These are phyloP conservation scores for Daedaleopsis nitida DNA, from an alignment of 768 basidiomycete species.

Conservation along the genomic window DNA sequence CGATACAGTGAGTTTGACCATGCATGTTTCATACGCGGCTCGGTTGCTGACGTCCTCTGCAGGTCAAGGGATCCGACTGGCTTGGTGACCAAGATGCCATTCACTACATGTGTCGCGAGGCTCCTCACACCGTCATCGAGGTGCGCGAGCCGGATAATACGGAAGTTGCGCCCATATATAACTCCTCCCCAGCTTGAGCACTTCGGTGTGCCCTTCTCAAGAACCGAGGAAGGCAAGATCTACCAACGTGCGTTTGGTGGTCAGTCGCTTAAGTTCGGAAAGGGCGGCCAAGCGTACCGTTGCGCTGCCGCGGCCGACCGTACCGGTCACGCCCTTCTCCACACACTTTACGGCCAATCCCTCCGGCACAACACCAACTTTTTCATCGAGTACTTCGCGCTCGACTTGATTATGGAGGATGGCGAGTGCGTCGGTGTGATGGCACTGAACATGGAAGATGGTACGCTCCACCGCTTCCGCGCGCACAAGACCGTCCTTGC, in stretches of 20 bases:
- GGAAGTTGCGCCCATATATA: not conserved
- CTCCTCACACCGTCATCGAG: slow-evolving; percentile 91
- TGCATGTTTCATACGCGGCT: not conserved
- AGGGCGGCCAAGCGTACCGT: slow-evolving; percentile 98
- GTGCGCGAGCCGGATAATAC: slow-evolving; percentile 38
- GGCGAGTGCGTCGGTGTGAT: slow-evolving; percentile 99
- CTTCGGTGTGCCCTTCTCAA: slow-evolving; percentile 97
- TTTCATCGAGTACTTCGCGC: slow-evolving; percentile 99
- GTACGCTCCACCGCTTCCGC: slow-evolving; percentile 97
- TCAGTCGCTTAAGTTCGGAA: slow-evolving; percentile 94
- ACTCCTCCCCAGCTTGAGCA: slow-evolving; percentile 78
- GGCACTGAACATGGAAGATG: slow-evolving; percentile 99
- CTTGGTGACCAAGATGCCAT: slow-evolving; percentile 99
- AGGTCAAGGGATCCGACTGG: slow-evolving; percentile 99
- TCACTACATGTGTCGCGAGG: slow-evolving; percentile 99
- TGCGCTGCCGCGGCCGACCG: slow-evolving; percentile 99
- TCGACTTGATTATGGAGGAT: slow-evolving; percentile 97
- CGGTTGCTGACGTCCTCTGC: slow-evolving; percentile 19
- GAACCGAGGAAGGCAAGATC: slow-evolving; percentile 98
- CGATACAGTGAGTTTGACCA: slow-evolving; percentile 66
- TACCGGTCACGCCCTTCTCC: slow-evolving; percentile 96
- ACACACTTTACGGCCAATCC: slow-evolving; percentile 99
- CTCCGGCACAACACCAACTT: slow-evolving; percentile 99
- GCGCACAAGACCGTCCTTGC: slow-evolving; percentile 98
- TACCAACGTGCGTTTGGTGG: slow-evolving; percentile 99